Base-by-base conservation (phyloP, 1,139 yeast species). In the Blastobotrys serpentis region DNA sequence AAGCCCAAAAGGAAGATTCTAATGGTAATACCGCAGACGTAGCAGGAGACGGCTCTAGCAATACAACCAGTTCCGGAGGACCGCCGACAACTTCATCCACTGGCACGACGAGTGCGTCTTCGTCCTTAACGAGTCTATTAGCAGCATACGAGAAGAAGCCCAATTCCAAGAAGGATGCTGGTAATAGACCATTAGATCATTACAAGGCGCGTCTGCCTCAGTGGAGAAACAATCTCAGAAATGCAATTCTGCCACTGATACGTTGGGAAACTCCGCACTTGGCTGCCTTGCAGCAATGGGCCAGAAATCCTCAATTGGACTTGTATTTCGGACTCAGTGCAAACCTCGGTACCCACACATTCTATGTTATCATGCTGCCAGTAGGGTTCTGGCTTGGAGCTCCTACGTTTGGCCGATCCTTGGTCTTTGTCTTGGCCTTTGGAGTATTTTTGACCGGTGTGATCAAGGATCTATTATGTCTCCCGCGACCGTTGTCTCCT, bases 401-500 rank as follows among this genome's bases (percentile, higher is more conserved):
- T 33, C 72, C 79, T 5, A 64, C 66, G 8, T 56, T 82, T 37
- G 78, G 84, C 1, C 73, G 95, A 50, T 64, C 86, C 59, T 71
- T 89, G 59, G 84, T 90, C 16, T 77, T 79, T 61, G 84, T 84
- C 1, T 70, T 92, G 29, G 98, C 96, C 0, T 72, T 85, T 48
- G 97, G 98, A 1, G 92, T 92, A 34, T 89, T 80, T 63, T 53
- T 85, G 42, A 76, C 86, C 1, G 98, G 98, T 2, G 76, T 74
- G 52, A 67, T 86, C 49, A 92, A 92, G 63, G 98, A 92, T 65
- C 82, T 75, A 58, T 74, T 89, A 60, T 92, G 98, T 65, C 72
- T 92, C 47, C 98, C 98, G 11, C 73, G 98, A 53, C 98, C 98
- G 2, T 70, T 82, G 52, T 84, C 95, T 2, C 98, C 98, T 1